These are phyloP conservation scores for Sporisorium graminicola DNA, from an alignment of 1,284 basidiomycete genomes.

Conservation along the genomic window DNA sequence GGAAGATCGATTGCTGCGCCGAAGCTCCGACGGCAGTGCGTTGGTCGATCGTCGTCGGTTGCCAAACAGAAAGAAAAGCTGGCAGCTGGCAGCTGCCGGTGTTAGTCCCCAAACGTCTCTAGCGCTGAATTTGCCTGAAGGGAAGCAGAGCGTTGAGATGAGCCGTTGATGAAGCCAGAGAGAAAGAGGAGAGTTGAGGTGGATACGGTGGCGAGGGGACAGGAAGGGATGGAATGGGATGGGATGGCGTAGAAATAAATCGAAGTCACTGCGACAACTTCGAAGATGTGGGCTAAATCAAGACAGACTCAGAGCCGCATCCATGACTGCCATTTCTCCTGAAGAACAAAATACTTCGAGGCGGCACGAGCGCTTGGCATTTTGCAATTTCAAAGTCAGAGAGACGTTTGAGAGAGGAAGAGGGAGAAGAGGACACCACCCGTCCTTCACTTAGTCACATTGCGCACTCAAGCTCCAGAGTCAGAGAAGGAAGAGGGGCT, in stretches of 20 bases:
- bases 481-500: too few species aligned
- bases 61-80: background rate
- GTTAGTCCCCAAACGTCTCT: background rate
- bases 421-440: too few species aligned
- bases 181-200: background rate
- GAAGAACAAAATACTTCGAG: background rate
- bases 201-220: background rate
- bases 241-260: background rate
- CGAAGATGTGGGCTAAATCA: background rate
- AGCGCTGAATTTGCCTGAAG: background rate
- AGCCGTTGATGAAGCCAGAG: background rate
- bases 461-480: background rate
- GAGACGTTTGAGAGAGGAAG: background rate
- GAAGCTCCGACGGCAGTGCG: background rate
- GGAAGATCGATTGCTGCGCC: background rate
- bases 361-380: background rate
- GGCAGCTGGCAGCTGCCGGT: background rate
- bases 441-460: background rate
- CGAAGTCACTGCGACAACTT: background rate
- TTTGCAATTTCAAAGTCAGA: background rate
- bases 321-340: background rate
- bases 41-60: background rate
- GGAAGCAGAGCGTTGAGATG: conserved; percentile 1
- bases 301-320: background rate
- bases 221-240: background rate